phyloP scores from a whole-genome alignment of 257 asterid genomes.

The Fraxinus anomala region DNA sequence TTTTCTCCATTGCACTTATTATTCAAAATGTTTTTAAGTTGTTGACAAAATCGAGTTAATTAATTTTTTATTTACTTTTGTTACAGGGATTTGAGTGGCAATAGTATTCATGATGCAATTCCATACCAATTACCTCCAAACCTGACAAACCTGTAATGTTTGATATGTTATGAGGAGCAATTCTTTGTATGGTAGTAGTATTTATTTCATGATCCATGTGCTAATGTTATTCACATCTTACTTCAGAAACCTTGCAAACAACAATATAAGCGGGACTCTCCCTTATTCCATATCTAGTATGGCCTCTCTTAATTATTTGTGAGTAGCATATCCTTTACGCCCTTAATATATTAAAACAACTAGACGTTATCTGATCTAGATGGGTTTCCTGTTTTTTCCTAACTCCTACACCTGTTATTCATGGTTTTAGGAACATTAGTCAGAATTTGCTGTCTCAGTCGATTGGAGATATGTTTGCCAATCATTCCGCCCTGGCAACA shows the following conservation, averaged over 20 bases:
- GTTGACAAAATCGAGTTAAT: background rate
- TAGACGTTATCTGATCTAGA: slow-evolving; percentile 25
- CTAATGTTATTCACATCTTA: slow-evolving; percentile 21
- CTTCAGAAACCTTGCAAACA: slow-evolving; percentile 86
- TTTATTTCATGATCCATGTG: slow-evolving; percentile 21
- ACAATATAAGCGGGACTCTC: slow-evolving; percentile 73
- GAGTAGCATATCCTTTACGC: slow-evolving; percentile 44
- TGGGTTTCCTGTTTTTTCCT: slow-evolving; percentile 24
- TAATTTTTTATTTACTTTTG: slow-evolving; percentile 15
- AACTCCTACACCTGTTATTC: slow-evolving; percentile 29
- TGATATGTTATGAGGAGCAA: slow-evolving; percentile 21
- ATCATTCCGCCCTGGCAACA: slow-evolving; percentile 61
- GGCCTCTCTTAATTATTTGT: slow-evolving; percentile 67
- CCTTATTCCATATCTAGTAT: slow-evolving; percentile 74
- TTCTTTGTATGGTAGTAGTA: slow-evolving; percentile 25
- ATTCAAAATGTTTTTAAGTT: slow-evolving; percentile 4
- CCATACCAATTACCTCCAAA: slow-evolving; percentile 88
- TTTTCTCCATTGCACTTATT: slow-evolving; percentile 12
- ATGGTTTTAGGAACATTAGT: slow-evolving; percentile 73
- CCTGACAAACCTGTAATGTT: slow-evolving; percentile 80
- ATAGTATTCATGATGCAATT: slow-evolving; percentile 65
- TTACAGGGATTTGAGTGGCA: slow-evolving; percentile 91
- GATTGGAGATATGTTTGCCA: slow-evolving; percentile 78
- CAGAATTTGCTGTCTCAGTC: slow-evolving; percentile 63
- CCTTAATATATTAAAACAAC: slow-evolving; percentile 14